Conservation (phyloP, 2,329 filamentous ascomycete genomes). For the Monosporascus sp. region DNA sequence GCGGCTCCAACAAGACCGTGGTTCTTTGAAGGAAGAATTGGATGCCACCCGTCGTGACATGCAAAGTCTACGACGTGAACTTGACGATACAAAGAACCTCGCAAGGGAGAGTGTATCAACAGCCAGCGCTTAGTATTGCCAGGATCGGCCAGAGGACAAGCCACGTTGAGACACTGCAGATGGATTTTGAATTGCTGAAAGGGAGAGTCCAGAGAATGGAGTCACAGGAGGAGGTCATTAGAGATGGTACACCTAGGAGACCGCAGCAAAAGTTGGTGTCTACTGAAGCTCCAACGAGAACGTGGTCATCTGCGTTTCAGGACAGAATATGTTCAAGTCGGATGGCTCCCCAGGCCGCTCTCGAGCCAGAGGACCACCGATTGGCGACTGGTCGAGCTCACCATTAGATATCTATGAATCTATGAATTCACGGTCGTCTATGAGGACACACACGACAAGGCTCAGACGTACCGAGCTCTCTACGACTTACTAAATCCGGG, state of each 20-base stretch:
- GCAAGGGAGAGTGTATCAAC: constrained; percentile 18
- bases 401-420: not conserved
- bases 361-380: not conserved
- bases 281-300: constrained; percentile 1
- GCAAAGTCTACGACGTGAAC: constrained; percentile 2
- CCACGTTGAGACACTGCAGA: constrained; percentile 34
- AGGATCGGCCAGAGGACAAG: constrained; percentile 32
- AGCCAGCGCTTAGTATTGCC: constrained; percentile 27
- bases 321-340: not conserved
- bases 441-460: not conserved
- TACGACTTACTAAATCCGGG: constrained; percentile 8
- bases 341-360: not conserved
- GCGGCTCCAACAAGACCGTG: constrained; percentile 5
- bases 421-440: not conserved
- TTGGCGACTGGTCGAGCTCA: constrained; percentile 1
- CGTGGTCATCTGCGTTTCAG: constrained; percentile 1
- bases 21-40: constrained; percentile 5
- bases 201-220: constrained; percentile 31
- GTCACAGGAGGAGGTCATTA: constrained; percentile 4
- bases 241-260: constrained; percentile 1
- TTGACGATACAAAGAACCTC: constrained; percentile 16
- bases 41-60: constrained; percentile 3
- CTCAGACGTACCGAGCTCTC: not conserved
- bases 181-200: constrained; percentile 36
- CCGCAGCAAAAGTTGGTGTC: not conserved